Base-by-base conservation (phyloP, 2,329 filamentous ascomycete genomes). In the Scedosporium boydii region DNA sequence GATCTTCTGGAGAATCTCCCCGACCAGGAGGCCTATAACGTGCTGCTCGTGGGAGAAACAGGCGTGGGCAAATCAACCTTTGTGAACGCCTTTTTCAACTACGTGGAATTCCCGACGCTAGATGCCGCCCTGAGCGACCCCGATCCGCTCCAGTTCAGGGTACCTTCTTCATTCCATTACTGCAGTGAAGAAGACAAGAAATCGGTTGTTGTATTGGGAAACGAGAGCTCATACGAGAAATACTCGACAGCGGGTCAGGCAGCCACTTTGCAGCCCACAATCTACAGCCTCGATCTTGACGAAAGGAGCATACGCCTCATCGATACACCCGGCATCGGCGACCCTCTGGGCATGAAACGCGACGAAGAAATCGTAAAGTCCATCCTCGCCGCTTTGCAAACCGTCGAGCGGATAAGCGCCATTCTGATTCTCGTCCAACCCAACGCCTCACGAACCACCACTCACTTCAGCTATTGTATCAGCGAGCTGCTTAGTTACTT, bases 11-110 rank as follows among this genome's bases (percentile, higher is more conserved):
- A 46, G 42, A 46, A 46, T 9, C 42, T 46, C 5, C 14, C 12
- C 42, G 14, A 56, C 55, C 57, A 16, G 46, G 67, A 74, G 2
- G 67, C 73, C 18, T 60, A 75, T 27, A 80, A 80, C 53, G 77
- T 81, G 18, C 64, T 81, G 26, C 73, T 81, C 4, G 68, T 81
- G 0, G 78, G 78, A 0, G 77, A 80, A 65, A 78, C 78, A 0
- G 79, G 78, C 0, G 78, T 80, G 0, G 78, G 79, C 0, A 81
- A 81, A 60, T 78, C 75, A 1, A 80, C 78, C 0, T 81, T 75
- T 51, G 79, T 81, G 67, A 81, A 80, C 57, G 74, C 77, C 0
- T 78, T 80, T 41, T 66, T 76, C 65, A 81, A 81, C 64, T 80
- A 80, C 62, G 63, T 80, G 3, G 68, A 66, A 0, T 75, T 71